Evolutionary conservation across 768 basidiomycete species (phyloP).

Genomic region (Leccinum uliginosum): DNA sequence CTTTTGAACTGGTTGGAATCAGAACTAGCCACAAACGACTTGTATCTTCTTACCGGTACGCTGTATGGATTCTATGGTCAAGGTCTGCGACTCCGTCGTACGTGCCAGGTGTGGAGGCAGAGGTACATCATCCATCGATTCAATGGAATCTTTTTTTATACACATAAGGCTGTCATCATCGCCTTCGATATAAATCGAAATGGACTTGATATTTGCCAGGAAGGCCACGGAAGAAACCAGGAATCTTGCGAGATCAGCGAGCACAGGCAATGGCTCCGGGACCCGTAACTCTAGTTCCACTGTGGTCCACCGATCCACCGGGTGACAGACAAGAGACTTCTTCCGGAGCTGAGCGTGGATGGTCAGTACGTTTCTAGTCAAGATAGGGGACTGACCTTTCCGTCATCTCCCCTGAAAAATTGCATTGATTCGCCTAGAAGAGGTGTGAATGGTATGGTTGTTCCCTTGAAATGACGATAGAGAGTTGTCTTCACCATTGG

Average conservation of each 20-base stretch:
- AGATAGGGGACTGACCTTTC: background rate
- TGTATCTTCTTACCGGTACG: slow-evolving; percentile 1
- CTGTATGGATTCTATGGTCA: slow-evolving; percentile 7
- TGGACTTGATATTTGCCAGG: background rate
- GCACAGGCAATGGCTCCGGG: slow-evolving; percentile 2
- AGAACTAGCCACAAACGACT: background rate
- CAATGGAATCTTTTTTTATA: background rate
- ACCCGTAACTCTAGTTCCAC: slow-evolving; percentile 8
- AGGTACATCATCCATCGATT: background rate
- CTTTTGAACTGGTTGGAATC: slow-evolving; percentile 5
- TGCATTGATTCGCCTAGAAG: slow-evolving; percentile 10
- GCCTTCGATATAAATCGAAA: slow-evolving; percentile 4
- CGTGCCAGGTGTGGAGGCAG: slow-evolving; percentile 1
- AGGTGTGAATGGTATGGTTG: background rate
- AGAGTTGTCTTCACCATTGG: slow-evolving; percentile 1
- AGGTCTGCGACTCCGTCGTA: background rate
- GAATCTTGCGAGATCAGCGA: slow-evolving; percentile 10
- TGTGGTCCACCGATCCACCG: background rate
- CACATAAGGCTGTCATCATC: background rate
- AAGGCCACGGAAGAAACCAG: slow-evolving; percentile 12
- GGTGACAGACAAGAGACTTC: background rate
- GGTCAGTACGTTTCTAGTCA: background rate
- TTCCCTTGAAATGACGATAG: background rate
- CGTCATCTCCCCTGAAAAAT: slow-evolving; percentile 6
- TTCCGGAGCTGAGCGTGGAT: slow-evolving; percentile 5